These are phyloP conservation scores for Pezicula radicicola DNA, from an alignment of 2,329 filamentous ascomycete genomes.

Conservation along the genomic window DNA sequence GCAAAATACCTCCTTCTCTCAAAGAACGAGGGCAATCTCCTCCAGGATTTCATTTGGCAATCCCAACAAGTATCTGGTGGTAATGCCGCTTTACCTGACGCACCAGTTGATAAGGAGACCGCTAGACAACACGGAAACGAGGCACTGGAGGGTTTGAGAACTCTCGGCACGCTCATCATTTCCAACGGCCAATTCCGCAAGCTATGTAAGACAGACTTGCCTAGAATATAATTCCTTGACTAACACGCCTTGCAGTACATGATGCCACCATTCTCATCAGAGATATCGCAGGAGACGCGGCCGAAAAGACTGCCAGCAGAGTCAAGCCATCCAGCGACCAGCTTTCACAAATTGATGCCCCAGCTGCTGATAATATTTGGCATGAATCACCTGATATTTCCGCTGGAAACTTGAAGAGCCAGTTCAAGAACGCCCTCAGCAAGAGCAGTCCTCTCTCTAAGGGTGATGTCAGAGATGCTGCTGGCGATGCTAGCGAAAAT, in stretches of 20 bases:
- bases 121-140: slow-evolving; percentile 82
- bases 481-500: slow-evolving; percentile 51
- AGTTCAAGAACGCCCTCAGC: slow-evolving; percentile 58
- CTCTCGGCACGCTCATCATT: slow-evolving; percentile 82
- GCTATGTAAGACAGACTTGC: slow-evolving; percentile 11
- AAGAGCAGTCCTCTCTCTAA: slow-evolving; percentile 46
- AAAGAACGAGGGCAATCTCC: slow-evolving; percentile 91
- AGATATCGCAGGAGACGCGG: slow-evolving; percentile 89
- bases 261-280: slow-evolving; percentile 80
- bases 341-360: slow-evolving; percentile 72
- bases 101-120: slow-evolving; percentile 70
- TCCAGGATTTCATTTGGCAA: slow-evolving; percentile 98
- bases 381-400: slow-evolving; percentile 80
- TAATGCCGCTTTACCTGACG: slow-evolving; percentile 57
- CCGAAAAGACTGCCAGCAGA: slow-evolving; percentile 70
- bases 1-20: slow-evolving; percentile 81
- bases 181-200: slow-evolving; percentile 76
- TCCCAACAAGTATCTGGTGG: slow-evolving; percentile 71
- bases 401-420: slow-evolving; percentile 64
- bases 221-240: not conserved
- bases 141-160: slow-evolving; percentile 80
- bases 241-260: slow-evolving; percentile 47
- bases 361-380: slow-evolving; percentile 91
- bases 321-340: slow-evolving; percentile 78
- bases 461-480: slow-evolving; percentile 59